Percentiles rank a stretch among this genome's conserved stretches.
Evolutionary conservation across 345 rosid species (phyloP).

Genomic region (Lenwebbia sp.): DNA sequence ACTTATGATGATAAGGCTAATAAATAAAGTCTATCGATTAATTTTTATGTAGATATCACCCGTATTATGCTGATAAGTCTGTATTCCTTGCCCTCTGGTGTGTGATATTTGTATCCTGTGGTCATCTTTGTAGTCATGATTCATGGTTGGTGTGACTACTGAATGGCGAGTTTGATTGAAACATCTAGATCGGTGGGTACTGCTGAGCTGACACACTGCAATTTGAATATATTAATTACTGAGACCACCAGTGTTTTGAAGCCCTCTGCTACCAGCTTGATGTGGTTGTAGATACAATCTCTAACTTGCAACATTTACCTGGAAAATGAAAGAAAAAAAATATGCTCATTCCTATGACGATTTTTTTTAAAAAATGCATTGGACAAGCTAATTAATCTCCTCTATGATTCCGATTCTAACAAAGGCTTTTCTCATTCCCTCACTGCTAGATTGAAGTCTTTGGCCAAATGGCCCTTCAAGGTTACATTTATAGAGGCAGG

Average conservation of each 20-base stretch:
- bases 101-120: not conserved
- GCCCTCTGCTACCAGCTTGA: not conserved
- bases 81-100: not conserved
- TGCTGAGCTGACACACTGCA: not conserved
- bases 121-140: not conserved
- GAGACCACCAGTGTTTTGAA: not conserved
- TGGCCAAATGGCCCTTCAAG: conserved; percentile 82
- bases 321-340: not conserved
- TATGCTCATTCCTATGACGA: not conserved
- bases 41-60: not conserved
- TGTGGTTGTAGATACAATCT: not conserved
- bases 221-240: not conserved
- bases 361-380: not conserved
- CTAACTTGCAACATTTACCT: not conserved
- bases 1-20: not conserved
- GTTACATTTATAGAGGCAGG: conserved; percentile 84
- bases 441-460: conserved; percentile 80
- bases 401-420: not conserved
- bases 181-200: not conserved
- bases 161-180: not conserved
- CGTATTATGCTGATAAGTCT: not conserved
- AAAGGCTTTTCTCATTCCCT: conserved; percentile 3
- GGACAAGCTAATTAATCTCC: not conserved
- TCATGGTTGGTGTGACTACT: not conserved
- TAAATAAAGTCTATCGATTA: not conserved